These are phyloP conservation scores for Ricinus communis DNA, from an alignment of 345 rosid genomes.

Conservation along the genomic window DNA sequence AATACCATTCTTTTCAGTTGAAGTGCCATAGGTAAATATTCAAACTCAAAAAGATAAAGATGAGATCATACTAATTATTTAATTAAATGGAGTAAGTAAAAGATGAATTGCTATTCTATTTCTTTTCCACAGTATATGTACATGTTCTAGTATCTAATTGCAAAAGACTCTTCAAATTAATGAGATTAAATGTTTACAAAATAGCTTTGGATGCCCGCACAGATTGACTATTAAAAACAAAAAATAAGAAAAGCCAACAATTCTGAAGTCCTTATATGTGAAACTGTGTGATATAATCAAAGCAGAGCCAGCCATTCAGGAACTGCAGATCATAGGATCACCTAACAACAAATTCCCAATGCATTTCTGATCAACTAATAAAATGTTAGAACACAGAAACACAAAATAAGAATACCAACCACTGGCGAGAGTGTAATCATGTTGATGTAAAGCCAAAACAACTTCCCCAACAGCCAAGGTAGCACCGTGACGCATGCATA, in stretches of 20 bases:
- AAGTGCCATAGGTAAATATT: neutral
- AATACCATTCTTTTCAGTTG: neutral
- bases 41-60: neutral
- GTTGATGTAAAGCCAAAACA: slow-evolving; percentile 67
- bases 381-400: neutral
- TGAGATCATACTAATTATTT: neutral
- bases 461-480: slow-evolving; percentile 86
- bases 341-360: neutral
- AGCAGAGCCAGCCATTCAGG: neutral
- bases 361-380: slow-evolving; percentile 18
- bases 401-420: slow-evolving; percentile 51
- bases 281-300: neutral
- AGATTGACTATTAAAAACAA: neutral
- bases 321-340: neutral
- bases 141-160: neutral
- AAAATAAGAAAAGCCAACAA: neutral
- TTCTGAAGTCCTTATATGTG: neutral
- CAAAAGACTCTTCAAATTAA: neutral
- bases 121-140: neutral
- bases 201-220: neutral
- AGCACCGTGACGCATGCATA: slow-evolving; percentile 93
- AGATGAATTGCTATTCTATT: neutral
- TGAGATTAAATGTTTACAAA: neutral
- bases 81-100: neutral
- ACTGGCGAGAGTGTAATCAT: slow-evolving; percentile 49